These are phyloP conservation scores for Aphanomyces euteiches DNA, from an alignment of 352 stramenopile species.

Conservation along the genomic window DNA sequence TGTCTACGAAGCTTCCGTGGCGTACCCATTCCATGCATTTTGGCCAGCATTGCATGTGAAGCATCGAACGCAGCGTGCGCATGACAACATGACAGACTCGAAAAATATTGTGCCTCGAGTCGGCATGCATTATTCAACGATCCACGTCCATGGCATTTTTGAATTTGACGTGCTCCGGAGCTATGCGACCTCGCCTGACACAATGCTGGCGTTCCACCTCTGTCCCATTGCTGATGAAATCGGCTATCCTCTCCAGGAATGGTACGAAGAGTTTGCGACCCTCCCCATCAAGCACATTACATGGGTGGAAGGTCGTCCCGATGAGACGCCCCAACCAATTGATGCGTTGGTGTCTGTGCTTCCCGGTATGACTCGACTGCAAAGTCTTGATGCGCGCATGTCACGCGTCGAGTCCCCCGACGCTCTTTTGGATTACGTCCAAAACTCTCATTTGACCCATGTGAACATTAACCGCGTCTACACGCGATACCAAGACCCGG, in stretches of 20 bases:
- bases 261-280: neutral
- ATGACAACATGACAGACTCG: neutral
- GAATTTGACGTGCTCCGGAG: neutral
- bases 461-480: neutral
- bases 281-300: constrained; percentile 5
- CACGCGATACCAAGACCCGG: neutral
- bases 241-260: neutral
- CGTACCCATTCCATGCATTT: neutral
- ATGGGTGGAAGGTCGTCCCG: neutral
- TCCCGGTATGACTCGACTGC: neutral
- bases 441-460: neutral
- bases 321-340: neutral
- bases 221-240: neutral
- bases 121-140: neutral
- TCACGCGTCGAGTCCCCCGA: neutral
- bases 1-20: neutral
- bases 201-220: neutral
- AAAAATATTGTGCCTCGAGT: neutral
- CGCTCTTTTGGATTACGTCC: neutral
- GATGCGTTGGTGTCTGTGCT: neutral
- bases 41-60: neutral
- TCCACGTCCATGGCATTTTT: neutral
- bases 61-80: neutral
- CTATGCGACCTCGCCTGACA: neutral
- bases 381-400: neutral